phyloP scores from a whole-genome alignment of 1,284 basidiomycete species.

The Ustanciosporium gigantosporum region DNA sequence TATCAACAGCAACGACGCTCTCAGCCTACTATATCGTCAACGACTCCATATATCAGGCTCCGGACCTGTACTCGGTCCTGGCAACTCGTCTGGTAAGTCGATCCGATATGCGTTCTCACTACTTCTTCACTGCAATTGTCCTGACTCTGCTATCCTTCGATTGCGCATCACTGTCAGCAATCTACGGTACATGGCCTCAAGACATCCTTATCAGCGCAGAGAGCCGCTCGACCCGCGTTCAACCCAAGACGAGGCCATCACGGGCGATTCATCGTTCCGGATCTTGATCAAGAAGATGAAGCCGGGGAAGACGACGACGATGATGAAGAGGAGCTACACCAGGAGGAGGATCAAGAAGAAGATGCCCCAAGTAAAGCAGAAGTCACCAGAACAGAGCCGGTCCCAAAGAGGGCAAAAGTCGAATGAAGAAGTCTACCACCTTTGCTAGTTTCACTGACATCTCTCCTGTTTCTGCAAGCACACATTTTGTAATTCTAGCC shows the following conservation, averaged over 20 bases:
- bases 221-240: slow-evolving; percentile 36
- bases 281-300: slow-evolving; percentile 2
- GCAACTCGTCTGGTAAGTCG: slow-evolving; percentile 42
- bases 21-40: slow-evolving; percentile 54
- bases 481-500: too few relatives aligned
- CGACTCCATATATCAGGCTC: slow-evolving; percentile 53
- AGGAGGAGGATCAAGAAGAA: slow-evolving; percentile 3
- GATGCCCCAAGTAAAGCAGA: not conserved
- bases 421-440: too few relatives aligned
- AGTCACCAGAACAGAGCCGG: too few relatives aligned
- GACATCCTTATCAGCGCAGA: slow-evolving; percentile 24
- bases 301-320: not conserved
- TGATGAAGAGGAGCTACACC: not conserved
- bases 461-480: too few relatives aligned
- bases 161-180: slow-evolving; percentile 31
- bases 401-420: too few relatives aligned
- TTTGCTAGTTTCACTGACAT: too few relatives aligned
- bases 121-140: too few relatives aligned
- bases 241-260: slow-evolving; percentile 50
- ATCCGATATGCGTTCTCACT: too few relatives aligned
- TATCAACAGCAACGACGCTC: slow-evolving; percentile 30
- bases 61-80: slow-evolving; percentile 51
- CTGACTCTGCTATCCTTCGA: too few relatives aligned
- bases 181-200: slow-evolving; percentile 43
- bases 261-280: slow-evolving; percentile 41